Evolutionary conservation across 139 green algal species (phyloP), one percentile per base, ranked within the genome.

Genomic region (Coelastrella sp.): DNA sequence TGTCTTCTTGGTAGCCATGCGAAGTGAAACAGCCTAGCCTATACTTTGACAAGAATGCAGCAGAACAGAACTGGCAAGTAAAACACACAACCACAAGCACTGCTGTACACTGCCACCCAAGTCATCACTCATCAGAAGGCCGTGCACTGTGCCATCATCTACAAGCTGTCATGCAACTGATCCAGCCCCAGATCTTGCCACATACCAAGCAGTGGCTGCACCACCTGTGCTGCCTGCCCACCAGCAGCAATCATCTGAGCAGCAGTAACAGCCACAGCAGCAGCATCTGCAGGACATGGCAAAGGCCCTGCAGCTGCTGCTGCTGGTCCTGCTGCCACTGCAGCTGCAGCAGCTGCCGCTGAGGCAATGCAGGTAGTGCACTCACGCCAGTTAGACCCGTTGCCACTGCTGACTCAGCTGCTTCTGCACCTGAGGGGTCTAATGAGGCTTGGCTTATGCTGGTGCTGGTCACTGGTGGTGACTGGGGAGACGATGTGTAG

Each of bases 301-400:
- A 80, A 22, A 47, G 0, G 32, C 32, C 32, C 73, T 82, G 76
- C 76, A 47, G 76, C 76, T 10, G 22, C 47, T 60, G 76, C 5
- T 65, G 77, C 77, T 61, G 77, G 32, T 47, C 32, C 32, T 80
- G 73, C 73, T 80, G 73, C 73, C 73, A 54, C n/a, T 80, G 73
- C 4, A 47, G 32, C 73, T 82, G 76, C 76, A 47, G 76, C 76
- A 17, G 22, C 47, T 60, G 76, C 5, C 3, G 77, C 77, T 61
- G 77, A 59, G 14, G n/a, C 77, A 65, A n/a, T 22, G 17, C 17
- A 6, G 14, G 68, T 8, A 76, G 68, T 32, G 17, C 14, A 6
- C 7, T 17, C 16, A 4, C 7, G 16, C 68, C 68, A 76, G 14
- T 22, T 17, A 22, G 17, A 6, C 68, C 68, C 22, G 68, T 22